Conservation (phyloP, 1,139 yeast species). For the Yamadazyma buinensis region DNA sequence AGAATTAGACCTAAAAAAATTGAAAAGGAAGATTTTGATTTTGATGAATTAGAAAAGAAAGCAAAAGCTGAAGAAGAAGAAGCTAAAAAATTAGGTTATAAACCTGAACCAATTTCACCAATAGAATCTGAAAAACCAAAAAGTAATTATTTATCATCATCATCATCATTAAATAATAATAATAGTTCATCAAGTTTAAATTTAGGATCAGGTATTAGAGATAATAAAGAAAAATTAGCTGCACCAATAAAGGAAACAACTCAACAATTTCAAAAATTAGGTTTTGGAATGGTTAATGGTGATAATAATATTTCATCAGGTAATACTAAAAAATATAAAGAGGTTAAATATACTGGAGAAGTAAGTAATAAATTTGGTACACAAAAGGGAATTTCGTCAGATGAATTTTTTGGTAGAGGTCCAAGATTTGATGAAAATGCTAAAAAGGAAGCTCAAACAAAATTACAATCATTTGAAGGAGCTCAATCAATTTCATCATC, state of each 20-base stretch:
- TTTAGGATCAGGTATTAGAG: conserved; percentile 10
- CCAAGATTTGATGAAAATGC: conserved; percentile 72
- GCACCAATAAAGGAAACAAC: conserved; percentile 54
- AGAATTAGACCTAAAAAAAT: conserved; percentile 51
- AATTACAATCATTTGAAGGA: conserved; percentile 76
- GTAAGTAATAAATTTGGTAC: conserved; percentile 75
- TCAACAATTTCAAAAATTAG: conserved; percentile 72
- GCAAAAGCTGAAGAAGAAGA: conserved; percentile 83
- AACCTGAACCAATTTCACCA: conserved; percentile 43
- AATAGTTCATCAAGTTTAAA: conserved; percentile 6
- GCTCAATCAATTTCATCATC: conserved; percentile 90
- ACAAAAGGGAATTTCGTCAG: conserved; percentile 94
- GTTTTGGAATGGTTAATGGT: conserved; percentile 76
- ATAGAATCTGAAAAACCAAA: conserved; percentile 5
- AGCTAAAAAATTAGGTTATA: conserved; percentile 67
- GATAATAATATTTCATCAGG: conserved; percentile 30
- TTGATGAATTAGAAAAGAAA: conserved; percentile 85
- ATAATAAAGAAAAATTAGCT: conserved; percentile 16
- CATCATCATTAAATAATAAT: conserved; percentile 1
- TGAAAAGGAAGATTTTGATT: conserved; percentile 66
- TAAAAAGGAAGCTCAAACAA: conserved; percentile 72
- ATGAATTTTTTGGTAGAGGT: conserved; percentile 89
- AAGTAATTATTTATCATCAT: background rate
- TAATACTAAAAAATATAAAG: conserved; percentile 39
- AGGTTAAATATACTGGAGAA: conserved; percentile 62